Base-by-base conservation (phyloP, 2,329 filamentous ascomycete species). In the Phialocephala sp. region DNA sequence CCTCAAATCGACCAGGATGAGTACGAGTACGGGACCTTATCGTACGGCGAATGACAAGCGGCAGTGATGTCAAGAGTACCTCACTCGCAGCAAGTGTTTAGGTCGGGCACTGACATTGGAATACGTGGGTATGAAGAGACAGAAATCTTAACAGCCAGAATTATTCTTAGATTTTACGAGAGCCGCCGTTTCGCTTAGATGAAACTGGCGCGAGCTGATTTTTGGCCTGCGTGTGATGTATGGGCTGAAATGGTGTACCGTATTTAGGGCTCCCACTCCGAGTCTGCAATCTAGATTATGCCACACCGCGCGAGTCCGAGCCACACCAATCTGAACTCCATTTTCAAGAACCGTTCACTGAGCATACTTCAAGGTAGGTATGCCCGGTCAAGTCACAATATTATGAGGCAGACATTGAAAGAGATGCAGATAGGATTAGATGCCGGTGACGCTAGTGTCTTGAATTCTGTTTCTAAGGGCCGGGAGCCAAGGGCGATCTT, bases 1-100 rank as follows among this genome's bases (percentile, higher is more conserved):
- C 63, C 64, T 22, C 47, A 47, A 59, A 66, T 65, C 50, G 62
- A 69, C 66, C 65, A 67, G 62, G 60, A 60, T 62, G n/a, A 18
- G 54, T 58, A 67, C 62, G 54, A 62, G 27, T 32, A 32, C 27
- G 27, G 43, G 22, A 39, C 24, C 57, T 64, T 66, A 62, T 63
- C 58, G 63, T 57, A 18, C 22, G 52, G 60, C 58, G 55, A 59
- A 62, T 61, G 47, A 27, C 8, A 50, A 57, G 60, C 39, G 52
- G 47, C 39, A 64, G 43, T 56, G 20, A 58, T 62, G 54, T 36
- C 55, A 52, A 63, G 59, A 43, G 27, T 27, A 47, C 36, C 63
- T 62, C 59, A 37, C 62, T 45, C 22, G 62, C 36, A 50, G 55
- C 45, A 47, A 47, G 43, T 43, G 39, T 50, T 36, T 59, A 52